Percentiles rank a stretch among this genome's conserved stretches.
Evolutionary conservation across 371 early-diverging fungal genomes (phyloP).

Genomic region (Apophysomyces sp.): DNA sequence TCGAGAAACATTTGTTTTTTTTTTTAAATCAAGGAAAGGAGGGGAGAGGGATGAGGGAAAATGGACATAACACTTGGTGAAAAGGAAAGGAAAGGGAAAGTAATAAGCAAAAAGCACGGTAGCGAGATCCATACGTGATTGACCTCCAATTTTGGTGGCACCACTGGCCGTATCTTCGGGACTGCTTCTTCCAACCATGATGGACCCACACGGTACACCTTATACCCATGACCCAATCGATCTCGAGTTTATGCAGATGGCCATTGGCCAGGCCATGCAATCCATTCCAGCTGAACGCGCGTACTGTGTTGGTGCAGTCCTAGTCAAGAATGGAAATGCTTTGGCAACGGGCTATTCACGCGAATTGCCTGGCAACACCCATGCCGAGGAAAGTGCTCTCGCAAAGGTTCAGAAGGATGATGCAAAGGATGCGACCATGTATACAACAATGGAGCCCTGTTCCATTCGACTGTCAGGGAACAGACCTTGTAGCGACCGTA

Average conservation of each 20-base stretch:
- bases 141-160: neutral
- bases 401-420: slow-evolving; percentile 52
- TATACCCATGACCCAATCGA: slow-evolving; percentile 32
- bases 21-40: neutral
- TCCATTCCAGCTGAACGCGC: slow-evolving; percentile 79
- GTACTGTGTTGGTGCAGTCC: slow-evolving; percentile 91
- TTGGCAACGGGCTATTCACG: slow-evolving; percentile 81
- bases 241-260: slow-evolving; percentile 40
- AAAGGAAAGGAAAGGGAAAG: neutral
- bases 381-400: slow-evolving; percentile 87
- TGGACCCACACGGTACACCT: slow-evolving; percentile 25
- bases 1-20: neutral
- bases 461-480: slow-evolving; percentile 78
- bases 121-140: neutral
- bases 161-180: no score
- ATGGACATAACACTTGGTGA: neutral
- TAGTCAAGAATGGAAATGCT: slow-evolving; percentile 54
- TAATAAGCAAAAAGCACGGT: neutral
- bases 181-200: neutral
- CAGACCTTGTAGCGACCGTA: slow-evolving; percentile 62
- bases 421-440: slow-evolving; percentile 57
- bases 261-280: slow-evolving; percentile 76
- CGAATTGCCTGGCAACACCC: slow-evolving; percentile 90
- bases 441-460: slow-evolving; percentile 95
- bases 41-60: neutral